phyloP scores from a whole-genome alignment of 495 filamentous ascomycete genomes.

The Delitschia confertaspora region DNA sequence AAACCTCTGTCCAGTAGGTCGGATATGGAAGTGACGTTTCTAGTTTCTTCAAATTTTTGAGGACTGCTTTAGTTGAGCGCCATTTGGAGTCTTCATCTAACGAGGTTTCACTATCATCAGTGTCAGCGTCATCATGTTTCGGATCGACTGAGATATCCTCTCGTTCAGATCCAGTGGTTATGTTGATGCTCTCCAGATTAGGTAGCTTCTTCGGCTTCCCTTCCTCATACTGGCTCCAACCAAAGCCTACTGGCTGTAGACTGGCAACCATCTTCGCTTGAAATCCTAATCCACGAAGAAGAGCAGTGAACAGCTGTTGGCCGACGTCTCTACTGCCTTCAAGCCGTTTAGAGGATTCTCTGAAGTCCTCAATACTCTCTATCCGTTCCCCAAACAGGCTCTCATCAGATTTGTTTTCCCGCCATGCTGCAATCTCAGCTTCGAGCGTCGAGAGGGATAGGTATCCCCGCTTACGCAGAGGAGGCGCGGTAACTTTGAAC shows the following conservation, averaged over 20 bases:
- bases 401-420: constrained; percentile 51
- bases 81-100: constrained; percentile 19
- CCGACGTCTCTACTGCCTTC: constrained; percentile 81
- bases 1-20: constrained; percentile 86
- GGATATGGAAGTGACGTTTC: constrained; percentile 72
- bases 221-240: constrained; percentile 80
- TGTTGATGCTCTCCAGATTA: constrained; percentile 1
- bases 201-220: constrained; percentile 37
- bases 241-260: constrained; percentile 82
- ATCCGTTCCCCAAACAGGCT: constrained; percentile 69
- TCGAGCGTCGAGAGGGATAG: constrained; percentile 60
- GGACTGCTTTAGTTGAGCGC: constrained; percentile 16
- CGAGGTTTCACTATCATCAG: constrained; percentile 30
- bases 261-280: constrained; percentile 74
- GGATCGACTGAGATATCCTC: background rate
- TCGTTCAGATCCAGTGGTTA: background rate
- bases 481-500: constrained; percentile 68
- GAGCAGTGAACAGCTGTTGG: constrained; percentile 80
- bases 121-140: constrained; percentile 26
- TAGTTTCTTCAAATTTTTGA: constrained; percentile 39
- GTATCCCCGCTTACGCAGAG: constrained; percentile 83
- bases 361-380: constrained; percentile 54
- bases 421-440: constrained; percentile 54
- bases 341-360: constrained; percentile 57
- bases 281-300: constrained; percentile 73